These are phyloP conservation scores for Pestalotiopsis sp. DNA, from an alignment of 2,329 filamentous ascomycete genomes.

Conservation along the genomic window DNA sequence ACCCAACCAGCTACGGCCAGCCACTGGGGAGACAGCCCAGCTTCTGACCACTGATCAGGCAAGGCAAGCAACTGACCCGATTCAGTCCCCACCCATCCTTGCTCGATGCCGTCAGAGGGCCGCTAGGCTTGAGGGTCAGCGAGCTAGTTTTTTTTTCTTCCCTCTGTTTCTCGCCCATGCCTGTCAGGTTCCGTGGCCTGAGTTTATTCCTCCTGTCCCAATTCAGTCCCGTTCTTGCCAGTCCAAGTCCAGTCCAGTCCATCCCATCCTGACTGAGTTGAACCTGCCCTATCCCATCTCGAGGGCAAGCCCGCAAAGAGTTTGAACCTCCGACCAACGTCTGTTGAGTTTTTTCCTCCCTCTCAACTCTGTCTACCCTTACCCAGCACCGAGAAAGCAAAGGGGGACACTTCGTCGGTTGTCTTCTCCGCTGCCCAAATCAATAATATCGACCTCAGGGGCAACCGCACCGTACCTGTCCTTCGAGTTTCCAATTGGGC, in stretches of 20 bases:
- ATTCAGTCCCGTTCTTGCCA: background rate
- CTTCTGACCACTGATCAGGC: background rate
- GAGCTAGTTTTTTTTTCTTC: slow-evolving; percentile 3
- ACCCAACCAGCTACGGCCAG: background rate
- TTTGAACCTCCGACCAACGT: background rate
- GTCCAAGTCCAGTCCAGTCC: background rate
- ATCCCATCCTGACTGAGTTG: background rate
- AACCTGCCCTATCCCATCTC: background rate
- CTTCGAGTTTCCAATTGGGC: background rate
- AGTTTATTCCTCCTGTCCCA: slow-evolving; percentile 7
- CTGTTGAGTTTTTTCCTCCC: background rate
- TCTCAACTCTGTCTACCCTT: background rate
- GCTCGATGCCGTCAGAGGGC: slow-evolving; percentile 9
- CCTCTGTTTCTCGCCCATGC: background rate
- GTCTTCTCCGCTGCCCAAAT: background rate
- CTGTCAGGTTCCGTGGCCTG: slow-evolving; percentile 5
- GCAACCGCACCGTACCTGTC: background rate
- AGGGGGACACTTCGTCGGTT: background rate
- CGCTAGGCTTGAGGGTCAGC: background rate
- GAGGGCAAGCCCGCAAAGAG: background rate
- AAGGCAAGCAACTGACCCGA: slow-evolving; percentile 4
- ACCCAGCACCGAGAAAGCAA: background rate
- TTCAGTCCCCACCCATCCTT: background rate
- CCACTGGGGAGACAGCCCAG: slow-evolving; percentile 1
- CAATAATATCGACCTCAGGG: background rate